phyloP scores from a whole-genome alignment of 2,329 filamentous ascomycete species.

The Cordyceps tenuipes region DNA sequence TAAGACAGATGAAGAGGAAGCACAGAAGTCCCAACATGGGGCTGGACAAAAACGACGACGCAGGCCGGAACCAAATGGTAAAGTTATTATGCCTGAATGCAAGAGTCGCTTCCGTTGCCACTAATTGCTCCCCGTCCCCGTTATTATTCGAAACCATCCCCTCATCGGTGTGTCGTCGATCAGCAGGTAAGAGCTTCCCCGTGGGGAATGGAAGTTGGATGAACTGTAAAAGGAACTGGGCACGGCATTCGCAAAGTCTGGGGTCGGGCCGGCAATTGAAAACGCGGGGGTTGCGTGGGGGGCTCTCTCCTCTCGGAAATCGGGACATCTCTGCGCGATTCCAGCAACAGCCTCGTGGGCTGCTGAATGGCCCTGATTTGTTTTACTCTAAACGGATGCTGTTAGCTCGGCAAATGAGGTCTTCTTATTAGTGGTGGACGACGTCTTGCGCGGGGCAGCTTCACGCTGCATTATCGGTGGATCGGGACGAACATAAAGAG shows the following conservation, averaged over 20 bases:
- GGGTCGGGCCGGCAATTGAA: constrained; percentile 5
- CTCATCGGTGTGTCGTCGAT: not conserved
- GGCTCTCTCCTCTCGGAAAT: not conserved
- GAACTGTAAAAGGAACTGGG: not conserved
- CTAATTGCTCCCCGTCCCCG: not conserved
- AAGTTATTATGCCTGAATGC: not conserved
- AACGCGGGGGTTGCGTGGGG: not conserved
- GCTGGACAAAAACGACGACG: not conserved
- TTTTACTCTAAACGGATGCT: too few species aligned
- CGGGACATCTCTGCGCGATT: constrained; percentile 5
- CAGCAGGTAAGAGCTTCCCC: not conserved
- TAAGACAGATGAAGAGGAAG: too few species aligned
- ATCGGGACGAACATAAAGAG: not conserved
- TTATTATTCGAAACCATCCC: not conserved
- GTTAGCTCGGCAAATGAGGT: not conserved
- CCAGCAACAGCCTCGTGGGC: not conserved
- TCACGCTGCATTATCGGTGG: not conserved
- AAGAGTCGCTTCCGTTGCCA: not conserved
- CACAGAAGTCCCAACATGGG: too few species aligned
- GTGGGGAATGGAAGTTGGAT: not conserved
- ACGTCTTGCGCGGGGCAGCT: not conserved
- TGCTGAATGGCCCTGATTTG: not conserved
- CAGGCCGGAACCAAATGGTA: not conserved
- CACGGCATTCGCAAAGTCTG: not conserved
- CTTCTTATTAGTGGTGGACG: not conserved